Evolutionary conservation across 2,329 filamentous ascomycete species (phyloP).

Genomic region (Hypoxylon sp.): DNA sequence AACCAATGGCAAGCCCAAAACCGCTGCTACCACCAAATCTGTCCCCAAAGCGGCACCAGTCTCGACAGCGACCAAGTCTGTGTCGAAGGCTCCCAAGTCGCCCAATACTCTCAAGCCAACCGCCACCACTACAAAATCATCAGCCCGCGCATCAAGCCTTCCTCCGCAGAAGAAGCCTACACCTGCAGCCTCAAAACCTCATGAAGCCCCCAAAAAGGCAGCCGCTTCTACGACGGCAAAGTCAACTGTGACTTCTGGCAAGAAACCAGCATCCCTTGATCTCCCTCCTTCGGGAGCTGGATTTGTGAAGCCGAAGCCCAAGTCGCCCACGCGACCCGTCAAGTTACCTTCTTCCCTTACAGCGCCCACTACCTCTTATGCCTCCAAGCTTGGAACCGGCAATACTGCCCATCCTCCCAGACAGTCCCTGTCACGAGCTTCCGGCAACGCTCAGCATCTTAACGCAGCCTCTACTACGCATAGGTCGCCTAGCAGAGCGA

Average conservation of each 20-base stretch:
- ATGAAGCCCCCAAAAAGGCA: conserved; percentile 54
- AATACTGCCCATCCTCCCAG: conserved; percentile 51
- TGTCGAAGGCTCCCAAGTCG: conserved; percentile 57
- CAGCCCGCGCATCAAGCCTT: conserved; percentile 51
- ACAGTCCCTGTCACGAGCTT: conserved; percentile 61
- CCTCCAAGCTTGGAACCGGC: conserved; percentile 69
- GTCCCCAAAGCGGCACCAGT: conserved; percentile 47
- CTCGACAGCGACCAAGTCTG: conserved; percentile 53
- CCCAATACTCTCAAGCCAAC: conserved; percentile 58
- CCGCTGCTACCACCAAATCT: conserved; percentile 48
- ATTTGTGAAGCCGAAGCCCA: conserved; percentile 72
- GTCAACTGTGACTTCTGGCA: conserved; percentile 54
- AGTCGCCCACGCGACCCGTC: conserved; percentile 78
- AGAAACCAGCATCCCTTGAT: conserved; percentile 63
- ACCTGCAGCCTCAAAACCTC: conserved; percentile 56
- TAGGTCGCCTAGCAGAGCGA: conserved; percentile 65
- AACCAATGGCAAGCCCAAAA: conserved; percentile 52
- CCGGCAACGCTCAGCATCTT: conserved; percentile 56
- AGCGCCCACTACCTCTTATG: conserved; percentile 78
- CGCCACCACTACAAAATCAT: conserved; percentile 55
- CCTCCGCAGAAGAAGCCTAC: conserved; percentile 58
- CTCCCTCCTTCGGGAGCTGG: conserved; percentile 59
- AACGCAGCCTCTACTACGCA: conserved; percentile 49
- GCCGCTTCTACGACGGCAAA: conserved; percentile 52
- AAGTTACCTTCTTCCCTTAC: conserved; percentile 77